Base-by-base conservation (phyloP, 2,329 filamentous ascomycete genomes). In the Aspergillus pseudonomiae region DNA sequence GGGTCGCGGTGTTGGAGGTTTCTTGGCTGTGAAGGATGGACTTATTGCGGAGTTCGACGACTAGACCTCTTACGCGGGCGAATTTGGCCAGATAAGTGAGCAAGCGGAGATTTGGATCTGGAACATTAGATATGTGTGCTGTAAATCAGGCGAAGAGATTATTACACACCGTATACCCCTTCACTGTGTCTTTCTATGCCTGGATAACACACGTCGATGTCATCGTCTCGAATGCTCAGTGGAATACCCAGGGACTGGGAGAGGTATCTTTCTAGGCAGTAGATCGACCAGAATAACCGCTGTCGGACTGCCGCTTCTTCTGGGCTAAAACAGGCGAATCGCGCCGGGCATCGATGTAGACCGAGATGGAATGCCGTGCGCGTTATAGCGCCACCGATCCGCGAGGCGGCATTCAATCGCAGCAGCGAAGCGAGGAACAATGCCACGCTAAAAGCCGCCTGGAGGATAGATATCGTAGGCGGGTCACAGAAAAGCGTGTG, bases 191-290 rank as follows among this genome's bases (percentile, higher is more conserved):
- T 71, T 67, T 87, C 85, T 3, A 81, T 72, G 0, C 79, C 80
- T 0, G 82, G 83, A 61, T 84, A 84, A 65, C 86, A 88, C 1
- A 88, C 85, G 66, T 88, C 86, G 6, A 87, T 73, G 61, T 88
- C 85, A 50, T 86, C 82, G 64, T 88, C 85, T 57, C 81, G 81
- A 12, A 88, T 82, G 24, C 82, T 81, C 0, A 87, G 74, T 0
- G 86, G 86, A 0, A 86, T 75, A 0, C 86, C 85, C 2, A 88
- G 79, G 0, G 84, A 84, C 54, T 88, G 85, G 10, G 83, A 86
- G 0, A 88, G 75, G 61, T 85, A 83, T 53, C 85, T 78, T 50
- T 88, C 86, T 0, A 86, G 72, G 19, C 78, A 82, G 56, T 87
- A 88, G 0, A 87, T 80, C 1, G 83, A 83, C 85, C 85, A 88